These are phyloP conservation scores for Phragmites australis DNA, from an alignment of 176 grass and related monocot genomes.

Conservation along the genomic window DNA sequence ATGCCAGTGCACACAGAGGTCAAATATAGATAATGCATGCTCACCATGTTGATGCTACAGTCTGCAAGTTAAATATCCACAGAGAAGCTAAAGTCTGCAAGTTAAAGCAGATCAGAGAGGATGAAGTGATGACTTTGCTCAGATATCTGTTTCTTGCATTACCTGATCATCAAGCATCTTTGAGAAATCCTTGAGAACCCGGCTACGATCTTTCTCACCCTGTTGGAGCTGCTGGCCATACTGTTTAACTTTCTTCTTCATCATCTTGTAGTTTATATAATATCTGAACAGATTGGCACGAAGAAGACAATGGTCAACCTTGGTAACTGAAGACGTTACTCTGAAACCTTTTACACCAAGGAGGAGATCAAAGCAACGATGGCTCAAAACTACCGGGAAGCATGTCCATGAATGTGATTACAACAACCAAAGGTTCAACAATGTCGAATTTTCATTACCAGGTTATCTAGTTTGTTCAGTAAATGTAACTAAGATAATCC, in stretches of 20 bases:
- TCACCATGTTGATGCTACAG: slow-evolving; percentile 30
- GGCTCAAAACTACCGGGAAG: neutral
- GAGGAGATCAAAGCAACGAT: neutral
- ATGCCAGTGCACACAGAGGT: neutral
- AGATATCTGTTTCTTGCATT: slow-evolving; percentile 26
- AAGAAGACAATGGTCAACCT: slow-evolving; percentile 10
- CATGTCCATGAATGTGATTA: neutral
- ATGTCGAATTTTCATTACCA: slow-evolving; percentile 17
- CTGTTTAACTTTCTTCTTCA: slow-evolving; percentile 98
- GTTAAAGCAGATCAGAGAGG: slow-evolving; percentile 25
- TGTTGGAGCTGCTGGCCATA: slow-evolving; percentile 75
- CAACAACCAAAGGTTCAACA: neutral
- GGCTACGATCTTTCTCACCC: slow-evolving; percentile 74
- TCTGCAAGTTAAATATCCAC: slow-evolving; percentile 35
- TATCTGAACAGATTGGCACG: slow-evolving; percentile 58
- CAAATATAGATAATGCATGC: slow-evolving; percentile 30
- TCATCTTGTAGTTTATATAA: slow-evolving; percentile 98
- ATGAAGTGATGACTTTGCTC: neutral
- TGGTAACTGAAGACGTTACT: neutral
- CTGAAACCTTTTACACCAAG: neutral
- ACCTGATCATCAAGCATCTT: slow-evolving; percentile 99
- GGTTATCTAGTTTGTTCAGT: slow-evolving; percentile 1
- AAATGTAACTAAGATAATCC: neutral
- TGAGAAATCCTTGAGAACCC: slow-evolving; percentile 90
- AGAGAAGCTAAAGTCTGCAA: slow-evolving; percentile 31